A percentile compares a stretch with the other conserved stretches of the same genome.
Evolutionary conservation across 768 basidiomycete species (phyloP).

Genomic region (Phaeotremella fagi): DNA sequence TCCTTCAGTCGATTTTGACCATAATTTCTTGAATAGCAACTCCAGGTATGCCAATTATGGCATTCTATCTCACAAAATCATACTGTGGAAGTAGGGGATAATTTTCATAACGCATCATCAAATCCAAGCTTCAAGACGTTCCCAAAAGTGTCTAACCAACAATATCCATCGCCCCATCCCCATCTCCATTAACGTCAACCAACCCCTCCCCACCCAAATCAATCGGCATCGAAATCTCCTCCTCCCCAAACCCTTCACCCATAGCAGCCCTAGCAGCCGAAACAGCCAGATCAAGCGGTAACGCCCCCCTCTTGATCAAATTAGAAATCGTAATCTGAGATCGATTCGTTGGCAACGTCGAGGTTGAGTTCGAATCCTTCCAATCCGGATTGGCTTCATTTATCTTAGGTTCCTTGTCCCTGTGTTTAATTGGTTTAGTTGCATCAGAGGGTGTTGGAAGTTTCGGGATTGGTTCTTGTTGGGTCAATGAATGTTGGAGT

Average conservation of each 20-base stretch:
- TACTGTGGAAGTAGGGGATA: no score
- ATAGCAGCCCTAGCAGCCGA: slow-evolving; percentile 6
- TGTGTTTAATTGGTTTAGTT: background rate
- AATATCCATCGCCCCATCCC: background rate
- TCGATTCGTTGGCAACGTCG: background rate
- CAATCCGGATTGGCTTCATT: no score
- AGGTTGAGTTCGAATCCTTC: no score
- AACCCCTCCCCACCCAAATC: background rate
- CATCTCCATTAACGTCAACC: background rate
- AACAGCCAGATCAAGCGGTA: slow-evolving; percentile 9
- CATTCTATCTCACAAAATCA: no score
- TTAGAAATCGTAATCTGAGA: background rate
- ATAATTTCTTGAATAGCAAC: no score
- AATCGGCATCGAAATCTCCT: background rate
- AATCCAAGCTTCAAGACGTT: no score
- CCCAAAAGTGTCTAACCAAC: no score
- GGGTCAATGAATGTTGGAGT: background rate
- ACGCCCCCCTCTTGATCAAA: slow-evolving; percentile 1
- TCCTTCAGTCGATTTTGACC: no score
- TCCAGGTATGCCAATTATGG: no score
- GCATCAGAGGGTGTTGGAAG: background rate
- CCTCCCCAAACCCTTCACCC: slow-evolving; percentile 8
- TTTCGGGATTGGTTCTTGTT: slow-evolving; percentile 2
- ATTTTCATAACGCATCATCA: no score
- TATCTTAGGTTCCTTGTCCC: no score